Evolutionary conservation across 805 yeast genomes (phyloP), one percentile per base, ranked within the genome.

Genomic region (Wickerhamiella australiensis): DNA sequence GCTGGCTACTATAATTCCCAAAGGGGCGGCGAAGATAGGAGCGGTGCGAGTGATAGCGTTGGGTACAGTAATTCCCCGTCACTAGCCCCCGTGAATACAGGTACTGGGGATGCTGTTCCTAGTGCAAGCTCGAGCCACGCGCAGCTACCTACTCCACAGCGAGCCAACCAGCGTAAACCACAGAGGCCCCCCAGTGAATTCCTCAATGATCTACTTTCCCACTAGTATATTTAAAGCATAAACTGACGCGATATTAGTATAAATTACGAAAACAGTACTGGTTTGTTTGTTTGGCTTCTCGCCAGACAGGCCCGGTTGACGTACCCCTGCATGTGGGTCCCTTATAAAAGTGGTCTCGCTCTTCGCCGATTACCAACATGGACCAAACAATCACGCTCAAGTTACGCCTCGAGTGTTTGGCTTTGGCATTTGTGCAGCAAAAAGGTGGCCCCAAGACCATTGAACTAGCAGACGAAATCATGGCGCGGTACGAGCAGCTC

Each of bases 1-100:
- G 23, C 54, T 50, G 54, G 58, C 47, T 52, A 52, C 51, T 53
- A 56, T 49, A 38, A 22, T 17, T n/a, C 27, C 5, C n/a, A 18
- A 5, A 22, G 42, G 25, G 26, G 27, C 26, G 42, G 17, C n/a
- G 17, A 7, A 21, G 42, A 36, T 15, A 36, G 8, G 21, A 7
- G 22, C 4, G 33, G 7, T 11, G 6, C 33, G 13, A n/a, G 33
- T 11, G 33, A 33, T 15, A 31, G 36, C 15, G 15, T 5, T 5
- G 6, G 15, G n/a, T n/a, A 31, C 15, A 31, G 36, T n/a, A 31
- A 31, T 20, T 18, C 42, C 12, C 17, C 26, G 11, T 38, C 42
- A 38, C 42, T 38, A 6, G 25, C 42, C 3, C 26, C 42, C 4
- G 11, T 15, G 22, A 36, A 7, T 17, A 9, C 21, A 8, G 43